Evolutionary conservation across 345 rosid genomes (phyloP).

Genomic region (Melaleuca alternifolia): DNA sequence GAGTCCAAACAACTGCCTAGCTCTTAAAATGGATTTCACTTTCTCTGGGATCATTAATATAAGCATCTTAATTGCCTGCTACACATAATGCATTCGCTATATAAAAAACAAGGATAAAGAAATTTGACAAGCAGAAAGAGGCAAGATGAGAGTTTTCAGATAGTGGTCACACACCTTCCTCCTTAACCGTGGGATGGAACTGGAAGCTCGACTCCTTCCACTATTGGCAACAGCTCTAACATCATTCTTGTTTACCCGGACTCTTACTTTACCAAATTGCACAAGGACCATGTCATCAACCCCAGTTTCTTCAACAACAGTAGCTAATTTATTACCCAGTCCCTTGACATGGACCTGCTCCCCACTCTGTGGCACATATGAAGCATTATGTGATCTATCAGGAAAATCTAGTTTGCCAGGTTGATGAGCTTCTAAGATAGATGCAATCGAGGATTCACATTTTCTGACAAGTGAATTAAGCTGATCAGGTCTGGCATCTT

Average conservation of each 20-base stretch:
- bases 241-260: conserved; percentile 55
- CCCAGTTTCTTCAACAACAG: conserved; percentile 62
- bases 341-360: conserved; percentile 67
- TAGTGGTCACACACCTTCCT: conserved; percentile 33
- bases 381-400: conserved; percentile 20
- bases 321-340: conserved; percentile 65
- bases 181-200: conserved; percentile 16
- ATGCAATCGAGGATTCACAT: conserved; percentile 54
- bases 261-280: conserved; percentile 74
- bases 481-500: conserved; percentile 32
- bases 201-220: conserved; percentile 12
- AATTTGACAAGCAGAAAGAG: background rate
- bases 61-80: background rate
- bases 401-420: conserved; percentile 21
- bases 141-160: background rate
- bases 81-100: background rate
- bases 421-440: conserved; percentile 42
- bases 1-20: background rate
- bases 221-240: conserved; percentile 29
- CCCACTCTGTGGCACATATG: conserved; percentile 46
- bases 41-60: background rate
- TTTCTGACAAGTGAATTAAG: conserved; percentile 42
- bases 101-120: background rate
- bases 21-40: background rate
- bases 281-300: conserved; percentile 55